Evolutionary conservation across 805 yeast genomes (phyloP).

Genomic region (Barnettozyma vustinii): DNA sequence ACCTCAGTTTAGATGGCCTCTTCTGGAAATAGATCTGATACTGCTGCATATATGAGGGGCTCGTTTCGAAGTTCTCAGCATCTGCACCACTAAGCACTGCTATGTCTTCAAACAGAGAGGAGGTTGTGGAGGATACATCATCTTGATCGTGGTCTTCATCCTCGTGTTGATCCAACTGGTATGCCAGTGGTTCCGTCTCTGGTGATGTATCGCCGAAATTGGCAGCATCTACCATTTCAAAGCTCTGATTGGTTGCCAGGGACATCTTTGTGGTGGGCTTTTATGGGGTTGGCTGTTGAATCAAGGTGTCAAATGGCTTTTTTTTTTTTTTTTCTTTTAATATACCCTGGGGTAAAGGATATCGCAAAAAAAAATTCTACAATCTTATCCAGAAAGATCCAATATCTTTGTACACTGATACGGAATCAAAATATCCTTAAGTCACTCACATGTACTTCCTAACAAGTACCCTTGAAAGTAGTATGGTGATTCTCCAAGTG

Average conservation of each 20-base stretch:
- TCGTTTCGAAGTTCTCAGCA: slow-evolving; percentile 1
- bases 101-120: slow-evolving; percentile 6
- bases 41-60: slow-evolving; percentile 2
- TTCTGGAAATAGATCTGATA: neutral
- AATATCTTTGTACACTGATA: no score
- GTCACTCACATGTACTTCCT: neutral
- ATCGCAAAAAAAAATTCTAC: neutral
- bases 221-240: slow-evolving; percentile 6
- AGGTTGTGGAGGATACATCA: slow-evolving; percentile 2
- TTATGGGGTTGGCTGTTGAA: neutral
- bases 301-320: neutral
- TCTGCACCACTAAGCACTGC: slow-evolving; percentile 1
- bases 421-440: no score
- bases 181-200: neutral
- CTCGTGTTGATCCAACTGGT: neutral
- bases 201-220: neutral
- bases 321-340: neutral
- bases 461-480: slow-evolving; percentile 27
- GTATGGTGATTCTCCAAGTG: slow-evolving; percentile 22
- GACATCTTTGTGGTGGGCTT: neutral
- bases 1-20: neutral
- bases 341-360: no score
- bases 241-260: slow-evolving; percentile 1
- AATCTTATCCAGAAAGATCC: no score
- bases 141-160: neutral